These are phyloP conservation scores for Chalaropsis thielavioides DNA, from an alignment of 2,329 filamentous ascomycete genomes.

Conservation along the genomic window DNA sequence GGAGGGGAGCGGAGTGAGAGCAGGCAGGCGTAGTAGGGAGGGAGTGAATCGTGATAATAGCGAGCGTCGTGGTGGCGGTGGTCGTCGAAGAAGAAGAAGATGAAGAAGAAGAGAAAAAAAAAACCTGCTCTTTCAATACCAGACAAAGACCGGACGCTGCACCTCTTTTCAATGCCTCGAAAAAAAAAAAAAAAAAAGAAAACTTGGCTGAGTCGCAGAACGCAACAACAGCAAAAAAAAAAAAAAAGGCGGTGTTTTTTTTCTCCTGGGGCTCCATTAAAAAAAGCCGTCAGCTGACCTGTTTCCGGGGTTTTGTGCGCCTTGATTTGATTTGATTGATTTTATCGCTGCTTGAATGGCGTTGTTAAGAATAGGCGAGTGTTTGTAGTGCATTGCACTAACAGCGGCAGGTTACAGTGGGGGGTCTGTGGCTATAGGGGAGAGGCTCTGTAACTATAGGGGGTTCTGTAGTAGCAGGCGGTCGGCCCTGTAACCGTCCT, in stretches of 20 bases:
- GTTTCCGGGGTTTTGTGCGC: neutral
- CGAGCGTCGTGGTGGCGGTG: neutral
- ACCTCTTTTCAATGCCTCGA: neutral
- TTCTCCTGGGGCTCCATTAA: neutral
- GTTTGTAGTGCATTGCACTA: no score
- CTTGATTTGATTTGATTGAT: neutral
- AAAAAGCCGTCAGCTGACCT: constrained; percentile 4
- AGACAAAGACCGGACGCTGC: neutral
- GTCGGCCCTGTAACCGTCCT: no score
- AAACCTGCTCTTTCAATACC: neutral
- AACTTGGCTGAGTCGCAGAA: neutral
- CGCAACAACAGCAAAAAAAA: neutral
- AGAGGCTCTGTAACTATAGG: no score
- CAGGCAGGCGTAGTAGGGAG: neutral
- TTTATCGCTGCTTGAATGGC: no score
- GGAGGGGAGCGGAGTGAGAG: neutral
- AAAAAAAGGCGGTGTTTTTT: neutral
- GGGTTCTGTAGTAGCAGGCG: no score
- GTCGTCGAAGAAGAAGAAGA: neutral
- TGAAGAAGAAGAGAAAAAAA: neutral
- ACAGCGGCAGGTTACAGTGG: no score
- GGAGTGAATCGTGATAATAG: neutral
- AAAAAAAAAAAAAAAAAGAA: neutral
- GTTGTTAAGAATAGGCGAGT: no score
- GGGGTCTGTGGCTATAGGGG: no score